Conservation (phyloP, 78 protist genomes). For the Goniomonas avonlea region DNA sequence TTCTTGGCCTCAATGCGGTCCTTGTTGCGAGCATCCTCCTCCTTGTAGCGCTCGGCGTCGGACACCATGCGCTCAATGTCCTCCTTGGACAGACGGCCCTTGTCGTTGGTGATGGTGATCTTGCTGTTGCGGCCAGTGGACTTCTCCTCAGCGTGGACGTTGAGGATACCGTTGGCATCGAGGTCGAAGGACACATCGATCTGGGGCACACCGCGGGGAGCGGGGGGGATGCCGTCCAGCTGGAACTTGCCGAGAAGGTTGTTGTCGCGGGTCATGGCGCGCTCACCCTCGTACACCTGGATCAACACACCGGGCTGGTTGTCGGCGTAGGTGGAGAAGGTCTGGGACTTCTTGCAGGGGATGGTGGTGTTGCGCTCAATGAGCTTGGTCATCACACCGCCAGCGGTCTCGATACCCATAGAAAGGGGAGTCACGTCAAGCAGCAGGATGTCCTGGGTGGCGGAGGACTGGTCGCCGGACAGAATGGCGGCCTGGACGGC, state of each 20-base stretch:
- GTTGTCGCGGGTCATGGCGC: conserved; percentile 83
- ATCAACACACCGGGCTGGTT: conserved; percentile 86
- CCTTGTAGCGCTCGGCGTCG: conserved; percentile 77
- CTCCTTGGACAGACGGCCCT: conserved; percentile 77
- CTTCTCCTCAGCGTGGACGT: conserved; percentile 90
- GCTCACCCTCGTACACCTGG: conserved; percentile 92
- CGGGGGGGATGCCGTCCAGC: conserved; percentile 86
- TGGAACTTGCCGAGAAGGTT: conserved; percentile 43
- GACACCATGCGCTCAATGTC: conserved; percentile 92
- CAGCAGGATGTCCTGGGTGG: conserved; percentile 62
- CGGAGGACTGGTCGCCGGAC: conserved; percentile 46
- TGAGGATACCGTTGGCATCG: conserved; percentile 90
- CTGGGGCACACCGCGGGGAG: conserved; percentile 96
- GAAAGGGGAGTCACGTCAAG: conserved; percentile 95
- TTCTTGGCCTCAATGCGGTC: conserved; percentile 68
- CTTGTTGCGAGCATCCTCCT: conserved; percentile 69
- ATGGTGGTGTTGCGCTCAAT: conserved; percentile 95
- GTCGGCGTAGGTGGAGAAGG: conserved; percentile 92
- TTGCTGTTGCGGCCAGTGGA: conserved; percentile 66
- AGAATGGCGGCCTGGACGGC: conserved; percentile 98
- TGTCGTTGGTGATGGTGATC: conserved; percentile 92
- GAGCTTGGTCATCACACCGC: conserved; percentile 95
- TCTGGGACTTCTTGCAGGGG: conserved; percentile 90
- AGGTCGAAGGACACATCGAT: conserved; percentile 93
- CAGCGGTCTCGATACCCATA: conserved; percentile 97